A percentile compares a stretch with the other conserved stretches of the same genome.
phyloP scores from a whole-genome alignment of 768 basidiomycete genomes.

The Epithele typhae region DNA sequence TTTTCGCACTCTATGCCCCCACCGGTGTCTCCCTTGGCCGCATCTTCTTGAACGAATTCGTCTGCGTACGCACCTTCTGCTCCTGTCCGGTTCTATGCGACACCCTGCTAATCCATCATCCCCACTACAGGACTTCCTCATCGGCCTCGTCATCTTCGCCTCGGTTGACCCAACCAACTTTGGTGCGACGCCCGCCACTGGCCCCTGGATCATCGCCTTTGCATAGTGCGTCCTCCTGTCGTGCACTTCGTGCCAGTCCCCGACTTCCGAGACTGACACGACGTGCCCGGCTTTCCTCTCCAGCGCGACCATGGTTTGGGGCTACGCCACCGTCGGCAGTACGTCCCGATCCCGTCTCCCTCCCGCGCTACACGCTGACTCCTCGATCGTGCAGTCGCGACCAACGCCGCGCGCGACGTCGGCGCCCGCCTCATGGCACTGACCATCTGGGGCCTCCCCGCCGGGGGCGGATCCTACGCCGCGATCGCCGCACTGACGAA shows the following conservation, averaged over 20 bases:
- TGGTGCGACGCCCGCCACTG: slow-evolving; percentile 44
- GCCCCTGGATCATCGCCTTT: slow-evolving; percentile 49
- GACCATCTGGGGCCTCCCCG: slow-evolving; percentile 55
- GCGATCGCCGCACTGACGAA: slow-evolving; percentile 64
- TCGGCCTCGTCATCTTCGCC: slow-evolving; percentile 51
- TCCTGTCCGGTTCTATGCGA: not conserved
- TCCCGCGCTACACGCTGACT: not conserved
- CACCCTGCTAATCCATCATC: not conserved
- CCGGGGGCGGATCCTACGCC: slow-evolving; percentile 51
- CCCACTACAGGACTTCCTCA: slow-evolving; percentile 31
- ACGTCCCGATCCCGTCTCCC: too few species aligned
- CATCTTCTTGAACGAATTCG: slow-evolving; percentile 53
- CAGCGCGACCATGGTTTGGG: slow-evolving; percentile 59
- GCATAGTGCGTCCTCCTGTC: slow-evolving; percentile 44
- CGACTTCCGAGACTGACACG: too few species aligned
- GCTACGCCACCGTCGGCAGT: slow-evolving; percentile 47
- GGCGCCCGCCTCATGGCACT: slow-evolving; percentile 57
- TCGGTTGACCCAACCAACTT: slow-evolving; percentile 57
- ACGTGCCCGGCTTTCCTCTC: not conserved
- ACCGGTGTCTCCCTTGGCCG: slow-evolving; percentile 41
- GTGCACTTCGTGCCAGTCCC: too few species aligned
- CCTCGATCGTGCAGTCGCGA: slow-evolving; percentile 32
- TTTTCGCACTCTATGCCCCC: slow-evolving; percentile 45
- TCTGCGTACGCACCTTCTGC: slow-evolving; percentile 36
- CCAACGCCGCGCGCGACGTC: slow-evolving; percentile 66